phyloP scores from a whole-genome alignment of 768 basidiomycete species.

The Russula emetica region DNA sequence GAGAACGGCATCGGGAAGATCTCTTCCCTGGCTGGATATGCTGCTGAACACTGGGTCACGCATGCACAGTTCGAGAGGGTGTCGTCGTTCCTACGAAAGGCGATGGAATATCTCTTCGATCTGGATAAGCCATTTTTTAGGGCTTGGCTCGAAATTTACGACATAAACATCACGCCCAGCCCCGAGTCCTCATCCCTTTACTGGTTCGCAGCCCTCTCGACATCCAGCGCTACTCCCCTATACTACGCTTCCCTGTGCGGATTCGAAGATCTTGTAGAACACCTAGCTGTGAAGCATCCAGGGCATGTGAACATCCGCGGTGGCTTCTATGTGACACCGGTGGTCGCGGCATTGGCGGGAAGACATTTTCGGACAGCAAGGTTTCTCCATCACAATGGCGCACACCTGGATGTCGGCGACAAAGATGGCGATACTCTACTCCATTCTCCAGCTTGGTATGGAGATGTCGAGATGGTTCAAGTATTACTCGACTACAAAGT shows the following conservation, averaged over 20 bases:
- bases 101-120: not conserved
- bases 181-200: not conserved
- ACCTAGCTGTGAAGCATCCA: not conserved
- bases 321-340: not conserved
- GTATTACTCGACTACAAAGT: no score
- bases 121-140: not conserved
- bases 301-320: no score
- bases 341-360: not conserved
- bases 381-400: not conserved
- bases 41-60: not conserved
- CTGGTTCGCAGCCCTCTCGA: not conserved
- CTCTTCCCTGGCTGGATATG: not conserved
- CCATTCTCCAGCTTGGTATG: not conserved
- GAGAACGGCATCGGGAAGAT: no score
- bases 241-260: slow-evolving; percentile 1
- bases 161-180: not conserved
- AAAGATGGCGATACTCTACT: not conserved
- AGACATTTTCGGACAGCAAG: not conserved
- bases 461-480: not conserved
- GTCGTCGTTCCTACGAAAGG: not conserved
- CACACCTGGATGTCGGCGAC: not conserved
- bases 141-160: not conserved
- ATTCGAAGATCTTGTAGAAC: not conserved
- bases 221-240: not conserved
- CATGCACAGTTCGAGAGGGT: not conserved